Evolutionary conservation across 148 eudicot species (phyloP), one percentile per base, ranked within the genome.

Genomic region (Rhododendron griersonianum): DNA sequence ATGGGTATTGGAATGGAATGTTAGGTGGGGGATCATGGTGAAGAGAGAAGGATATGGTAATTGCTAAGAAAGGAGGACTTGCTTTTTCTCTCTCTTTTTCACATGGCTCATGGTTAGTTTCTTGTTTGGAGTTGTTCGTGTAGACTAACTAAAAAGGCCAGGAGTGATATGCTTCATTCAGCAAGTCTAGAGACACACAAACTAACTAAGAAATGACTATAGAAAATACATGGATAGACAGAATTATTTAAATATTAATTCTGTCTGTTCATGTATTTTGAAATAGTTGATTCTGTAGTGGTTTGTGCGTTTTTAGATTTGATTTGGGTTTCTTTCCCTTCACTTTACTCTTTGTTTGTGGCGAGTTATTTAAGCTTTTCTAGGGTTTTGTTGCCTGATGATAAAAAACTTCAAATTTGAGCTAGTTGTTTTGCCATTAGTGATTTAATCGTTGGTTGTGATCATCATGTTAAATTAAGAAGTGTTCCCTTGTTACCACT

Each of bases 1-100:
- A 25, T 86, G 86, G 87, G 25, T 87, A 48, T 44, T 87, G 89
- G 89, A 87, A 83, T 86, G 89, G 91, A 83, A 87, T 87, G 89
- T 85, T 85, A 44, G 86, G 91, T 73, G 89, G 91, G 57, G 86
- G 87, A 44, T 63, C 81, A 30, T 87, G 87, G 88, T 83, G 77
- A 83, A 82, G 41, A 77, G 80, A 82, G 30, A 41, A 33, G 7
- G 37, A 23, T 81, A 74, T 8, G 14, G 37, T 33, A 11, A 83
- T 59, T 59, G 61, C 79, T 61, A 82, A 59, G 28, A 28, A 28
- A 67, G 57, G 18, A 67, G 14, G 76, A 67, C n/a, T 30, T 74
- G 8, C 8, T 18, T 69, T 47, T 78, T 25, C 23, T 59, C n/a
- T 41, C 2, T 48, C 30, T 79, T 25, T 51, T 71, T 83, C 39